A percentile compares a stretch with the other conserved stretches of the same genome.
phyloP scores from a whole-genome alignment of 257 asterid species.

The Solanum acaule region DNA sequence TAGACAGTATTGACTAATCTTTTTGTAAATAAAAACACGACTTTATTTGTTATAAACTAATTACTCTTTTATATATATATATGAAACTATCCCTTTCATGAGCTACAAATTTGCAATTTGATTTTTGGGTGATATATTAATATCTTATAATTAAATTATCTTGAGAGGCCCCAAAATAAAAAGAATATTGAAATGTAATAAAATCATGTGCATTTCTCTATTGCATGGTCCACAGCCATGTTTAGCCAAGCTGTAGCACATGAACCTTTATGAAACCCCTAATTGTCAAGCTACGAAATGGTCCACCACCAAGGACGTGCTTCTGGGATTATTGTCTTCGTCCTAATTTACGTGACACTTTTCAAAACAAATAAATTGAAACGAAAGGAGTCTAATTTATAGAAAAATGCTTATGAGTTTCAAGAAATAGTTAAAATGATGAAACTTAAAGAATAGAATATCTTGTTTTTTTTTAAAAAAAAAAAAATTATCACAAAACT shows the following conservation, averaged over 20 bases:
- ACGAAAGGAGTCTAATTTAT: too few species aligned
- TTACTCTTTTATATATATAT: too few species aligned
- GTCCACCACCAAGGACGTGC: not conserved
- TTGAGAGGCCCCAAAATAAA: not conserved
- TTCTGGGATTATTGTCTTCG: fast-evolving
- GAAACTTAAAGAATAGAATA: not conserved
- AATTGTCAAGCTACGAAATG: not conserved
- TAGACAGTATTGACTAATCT: too few species aligned
- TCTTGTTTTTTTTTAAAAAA: too few species aligned
- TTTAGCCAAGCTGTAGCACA: not conserved
- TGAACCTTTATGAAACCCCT: not conserved
- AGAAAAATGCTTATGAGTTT: too few species aligned
- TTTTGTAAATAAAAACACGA: too few species aligned
- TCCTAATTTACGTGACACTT: fast-evolving
- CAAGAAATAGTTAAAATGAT: not conserved
- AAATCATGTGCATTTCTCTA: not conserved
- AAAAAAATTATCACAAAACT: not conserved
- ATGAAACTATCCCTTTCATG: not conserved
- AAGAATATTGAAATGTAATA: not conserved
- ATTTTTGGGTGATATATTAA: not conserved
- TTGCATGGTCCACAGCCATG: not conserved
- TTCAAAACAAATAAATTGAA: not conserved
- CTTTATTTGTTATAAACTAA: too few species aligned
- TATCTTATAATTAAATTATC: not conserved
- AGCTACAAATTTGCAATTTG: not conserved